phyloP scores from a whole-genome alignment of 371 early-diverging fungal species.

The Mucor piriformis region DNA sequence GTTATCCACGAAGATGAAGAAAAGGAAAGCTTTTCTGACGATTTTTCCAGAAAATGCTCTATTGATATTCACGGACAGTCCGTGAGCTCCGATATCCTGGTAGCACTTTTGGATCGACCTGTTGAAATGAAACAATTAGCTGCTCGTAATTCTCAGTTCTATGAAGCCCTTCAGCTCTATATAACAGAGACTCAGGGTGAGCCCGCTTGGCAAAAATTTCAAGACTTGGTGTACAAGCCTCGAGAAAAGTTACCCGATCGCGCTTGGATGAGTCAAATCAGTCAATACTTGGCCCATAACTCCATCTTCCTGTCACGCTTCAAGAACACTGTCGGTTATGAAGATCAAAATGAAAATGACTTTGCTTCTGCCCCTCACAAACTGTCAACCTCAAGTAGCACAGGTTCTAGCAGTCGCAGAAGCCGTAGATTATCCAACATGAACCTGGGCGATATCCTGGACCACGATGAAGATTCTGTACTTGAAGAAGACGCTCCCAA shows the following conservation, averaged over 20 bases:
- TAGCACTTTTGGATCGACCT: slow-evolving; percentile 44
- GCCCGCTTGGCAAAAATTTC: slow-evolving; percentile 42
- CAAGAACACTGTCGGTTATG: slow-evolving; percentile 47
- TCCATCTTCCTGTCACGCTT: slow-evolving; percentile 52
- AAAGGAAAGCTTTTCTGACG: neutral
- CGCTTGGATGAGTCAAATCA: slow-evolving; percentile 41
- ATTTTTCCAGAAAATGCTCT: slow-evolving; percentile 15
- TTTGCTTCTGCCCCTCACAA: slow-evolving; percentile 1
- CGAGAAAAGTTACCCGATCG: slow-evolving; percentile 45
- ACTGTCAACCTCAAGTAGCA: slow-evolving; percentile 12
- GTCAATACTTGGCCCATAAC: slow-evolving; percentile 38
- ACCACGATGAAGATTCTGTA: slow-evolving; percentile 19
- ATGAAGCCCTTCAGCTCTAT: slow-evolving; percentile 35
- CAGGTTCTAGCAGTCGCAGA: slow-evolving; percentile 11
- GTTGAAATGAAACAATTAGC: slow-evolving; percentile 40
- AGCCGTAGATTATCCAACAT: slow-evolving; percentile 21
- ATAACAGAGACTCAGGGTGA: slow-evolving; percentile 45
- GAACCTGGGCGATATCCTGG: slow-evolving; percentile 18
- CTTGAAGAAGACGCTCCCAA: slow-evolving; percentile 20
- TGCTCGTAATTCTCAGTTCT: slow-evolving; percentile 36
- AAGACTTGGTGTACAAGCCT: slow-evolving; percentile 36
- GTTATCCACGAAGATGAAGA: slow-evolving; percentile 15
- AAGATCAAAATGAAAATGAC: slow-evolving; percentile 14
- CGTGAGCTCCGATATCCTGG: slow-evolving; percentile 37
- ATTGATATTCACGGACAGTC: slow-evolving; percentile 43